Evolutionary conservation across 1,284 basidiomycete genomes (phyloP), one percentile per base, ranked within the genome.

Genomic region (Cutaneotrichosporon curvatum): DNA sequence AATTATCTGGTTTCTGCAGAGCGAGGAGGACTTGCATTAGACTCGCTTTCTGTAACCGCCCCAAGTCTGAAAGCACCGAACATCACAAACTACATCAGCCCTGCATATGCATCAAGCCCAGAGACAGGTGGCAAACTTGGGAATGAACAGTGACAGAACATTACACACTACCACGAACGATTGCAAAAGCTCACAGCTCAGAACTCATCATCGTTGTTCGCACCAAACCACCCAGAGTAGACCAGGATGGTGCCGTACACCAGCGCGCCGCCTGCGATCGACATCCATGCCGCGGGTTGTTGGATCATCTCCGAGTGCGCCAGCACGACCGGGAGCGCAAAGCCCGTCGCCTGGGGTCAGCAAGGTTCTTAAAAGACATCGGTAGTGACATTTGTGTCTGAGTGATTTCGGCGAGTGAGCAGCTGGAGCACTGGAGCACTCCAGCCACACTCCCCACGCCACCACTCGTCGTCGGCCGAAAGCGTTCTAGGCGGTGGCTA

Each of bases 231-330:
- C 34, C 87, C 86, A 37, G 83, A 79, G 67, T 92, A 94, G 12
- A 85, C 81, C 54, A 90, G 58, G 58, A 94, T 95, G 10, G 95
- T 98, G 4, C 85, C 88, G 66, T 98, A 98, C 2, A 98, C 90
- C 53, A 97, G 76, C 31, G 83, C 86, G 70, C 95, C 95, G 20
- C 95, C 95, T 23, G 84, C 77, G 52, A 96, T 88, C 22, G 88
- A 90, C 94, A 98, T 96, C 61, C 79, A 82, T 69, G 86, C 90
- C 23, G 95, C 95, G 12, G 81, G 81, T 1, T 81, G 78, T 47
- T 80, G 76, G 61, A 98, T 96, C 52, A 98, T 77, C 50, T 85
- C 83, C 3, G 94, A 85, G 62, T 98, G 95, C 5, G 90, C 85
- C 33, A 98, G 80, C 22, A 96, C 82, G 43, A 97, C 76, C 0